phyloP scores from a whole-genome alignment of 306 rosid species.

The Cucumis hystrix region DNA sequence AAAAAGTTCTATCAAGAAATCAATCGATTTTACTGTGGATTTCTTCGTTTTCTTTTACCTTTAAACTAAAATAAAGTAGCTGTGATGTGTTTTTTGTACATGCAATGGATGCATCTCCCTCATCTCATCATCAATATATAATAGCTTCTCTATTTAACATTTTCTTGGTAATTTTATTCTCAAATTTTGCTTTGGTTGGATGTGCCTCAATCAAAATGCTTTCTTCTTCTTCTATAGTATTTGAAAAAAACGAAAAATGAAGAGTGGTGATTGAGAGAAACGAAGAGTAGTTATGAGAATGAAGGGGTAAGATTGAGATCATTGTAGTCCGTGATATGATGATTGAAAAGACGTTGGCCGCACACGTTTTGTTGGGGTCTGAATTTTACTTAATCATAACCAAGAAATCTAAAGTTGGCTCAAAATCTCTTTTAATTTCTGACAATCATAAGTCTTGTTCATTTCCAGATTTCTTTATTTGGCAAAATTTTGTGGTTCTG shows the following conservation, averaged over 20 bases:
- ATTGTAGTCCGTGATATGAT: not conserved
- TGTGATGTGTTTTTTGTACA: too few relatives aligned
- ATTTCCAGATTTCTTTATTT: not conserved
- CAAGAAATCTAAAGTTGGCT: not conserved
- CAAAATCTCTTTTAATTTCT: not conserved
- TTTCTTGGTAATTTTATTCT: too few relatives aligned
- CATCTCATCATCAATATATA: too few relatives aligned
- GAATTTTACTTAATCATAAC: not conserved
- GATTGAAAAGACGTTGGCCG: not conserved
- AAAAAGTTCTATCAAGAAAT: too few relatives aligned
- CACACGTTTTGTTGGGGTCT: not conserved
- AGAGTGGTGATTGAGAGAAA: not conserved
- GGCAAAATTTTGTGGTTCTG: not conserved
- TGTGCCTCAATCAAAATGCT: too few relatives aligned
- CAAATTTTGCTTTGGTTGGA: too few relatives aligned
- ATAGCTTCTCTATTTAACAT: too few relatives aligned
- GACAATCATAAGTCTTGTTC: not conserved
- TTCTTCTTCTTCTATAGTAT: too few relatives aligned
- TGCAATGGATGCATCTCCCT: too few relatives aligned
- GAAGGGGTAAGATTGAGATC: not conserved
- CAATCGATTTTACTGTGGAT: too few relatives aligned
- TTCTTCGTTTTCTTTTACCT: too few relatives aligned
- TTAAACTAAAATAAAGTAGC: too few relatives aligned
- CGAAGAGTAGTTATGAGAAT: not conserved
- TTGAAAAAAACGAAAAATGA: not conserved